A percentile compares a stretch with the other conserved stretches of the same genome.
phyloP scores from a whole-genome alignment of 208 protist species.

The Porcisia hertigi region DNA sequence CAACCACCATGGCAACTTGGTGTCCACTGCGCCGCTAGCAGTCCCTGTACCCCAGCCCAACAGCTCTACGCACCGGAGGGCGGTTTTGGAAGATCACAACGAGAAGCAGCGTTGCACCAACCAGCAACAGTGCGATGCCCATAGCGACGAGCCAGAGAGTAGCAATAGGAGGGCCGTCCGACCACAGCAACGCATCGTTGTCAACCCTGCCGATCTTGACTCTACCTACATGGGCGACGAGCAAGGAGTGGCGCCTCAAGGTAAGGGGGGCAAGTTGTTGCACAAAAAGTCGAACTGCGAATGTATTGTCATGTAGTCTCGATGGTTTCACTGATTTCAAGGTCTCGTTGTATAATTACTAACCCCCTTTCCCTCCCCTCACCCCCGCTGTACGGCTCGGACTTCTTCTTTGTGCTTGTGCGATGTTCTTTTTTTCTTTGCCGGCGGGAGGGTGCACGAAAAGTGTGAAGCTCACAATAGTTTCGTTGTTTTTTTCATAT shows the following conservation, averaged over 20 bases:
- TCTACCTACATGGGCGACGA: not conserved
- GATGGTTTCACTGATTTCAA: not conserved
- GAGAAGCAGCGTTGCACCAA: not conserved
- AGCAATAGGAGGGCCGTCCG: not conserved
- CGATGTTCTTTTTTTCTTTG: not conserved
- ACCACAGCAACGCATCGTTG: not conserved
- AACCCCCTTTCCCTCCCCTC: no score
- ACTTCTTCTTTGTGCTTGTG: not conserved
- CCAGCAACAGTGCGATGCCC: not conserved
- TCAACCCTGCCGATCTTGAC: constrained; percentile 14
- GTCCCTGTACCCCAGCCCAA: constrained; percentile 14
- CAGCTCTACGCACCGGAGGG: constrained; percentile 7
- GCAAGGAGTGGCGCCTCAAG: not conserved
- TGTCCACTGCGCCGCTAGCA: not conserved
- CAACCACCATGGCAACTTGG: not conserved
- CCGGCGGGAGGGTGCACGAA: no score
- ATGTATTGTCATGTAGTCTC: constrained; percentile 50
- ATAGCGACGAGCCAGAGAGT: not conserved
- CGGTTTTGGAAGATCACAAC: not conserved
- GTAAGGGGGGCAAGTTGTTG: not conserved
- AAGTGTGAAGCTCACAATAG: no score
- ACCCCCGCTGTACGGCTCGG: no score
- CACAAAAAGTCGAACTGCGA: constrained; percentile 45
- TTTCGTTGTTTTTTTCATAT: no score
- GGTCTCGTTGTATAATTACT: not conserved